These are phyloP conservation scores for Penicillium canariense DNA, from an alignment of 495 filamentous ascomycete species.

Conservation along the genomic window DNA sequence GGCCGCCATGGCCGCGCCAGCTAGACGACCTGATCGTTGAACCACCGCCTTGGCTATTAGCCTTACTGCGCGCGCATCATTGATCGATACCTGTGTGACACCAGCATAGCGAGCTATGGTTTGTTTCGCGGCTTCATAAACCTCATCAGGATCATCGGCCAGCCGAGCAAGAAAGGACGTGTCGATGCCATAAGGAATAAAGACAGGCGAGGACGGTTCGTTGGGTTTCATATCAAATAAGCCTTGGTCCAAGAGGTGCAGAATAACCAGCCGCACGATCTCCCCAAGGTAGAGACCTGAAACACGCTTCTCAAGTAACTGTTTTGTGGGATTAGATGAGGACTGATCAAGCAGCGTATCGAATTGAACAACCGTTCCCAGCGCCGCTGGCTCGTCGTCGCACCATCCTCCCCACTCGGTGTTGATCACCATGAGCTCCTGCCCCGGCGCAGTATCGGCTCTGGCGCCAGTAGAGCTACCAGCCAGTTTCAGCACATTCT, in stretches of 20 bases:
- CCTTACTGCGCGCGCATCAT: slow-evolving; percentile 11
- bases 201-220: background rate
- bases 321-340: background rate
- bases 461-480: background rate
- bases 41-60: slow-evolving; percentile 19
- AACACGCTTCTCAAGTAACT: slow-evolving; percentile 1
- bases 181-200: background rate
- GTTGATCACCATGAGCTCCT: slow-evolving; percentile 25
- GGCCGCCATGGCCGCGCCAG: slow-evolving; percentile 21
- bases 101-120: too few species aligned
- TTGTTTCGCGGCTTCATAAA: background rate
- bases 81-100: too few species aligned
- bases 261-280: slow-evolving; percentile 5
- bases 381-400: slow-evolving; percentile 24
- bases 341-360: background rate
- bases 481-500: slow-evolving; percentile 10
- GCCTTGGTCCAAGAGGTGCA: background rate
- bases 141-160: background rate
- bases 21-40: slow-evolving; percentile 21
- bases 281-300: slow-evolving; percentile 3
- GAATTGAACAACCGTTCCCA: slow-evolving; percentile 8
- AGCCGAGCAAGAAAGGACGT: background rate
- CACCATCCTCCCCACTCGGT: slow-evolving; percentile 31
- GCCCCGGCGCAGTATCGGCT: too few species aligned
- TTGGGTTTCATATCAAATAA: background rate